Evolutionary conservation across 495 filamentous ascomycete species (phyloP).

Genomic region (Cladorrhinum samala): DNA sequence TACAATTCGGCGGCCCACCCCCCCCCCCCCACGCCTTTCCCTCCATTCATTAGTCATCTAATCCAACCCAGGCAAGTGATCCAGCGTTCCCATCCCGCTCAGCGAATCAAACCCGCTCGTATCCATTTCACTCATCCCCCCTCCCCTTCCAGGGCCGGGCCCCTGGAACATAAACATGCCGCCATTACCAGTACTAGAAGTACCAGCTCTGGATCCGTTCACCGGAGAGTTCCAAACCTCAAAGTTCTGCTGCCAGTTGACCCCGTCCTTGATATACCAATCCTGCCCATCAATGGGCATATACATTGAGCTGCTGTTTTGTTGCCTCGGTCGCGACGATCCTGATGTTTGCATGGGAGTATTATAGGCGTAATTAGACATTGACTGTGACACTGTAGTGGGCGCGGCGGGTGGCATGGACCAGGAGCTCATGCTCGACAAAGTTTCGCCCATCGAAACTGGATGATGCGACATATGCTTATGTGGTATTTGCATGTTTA

Average conservation of each 20-base stretch:
- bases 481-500: too few relatives aligned
- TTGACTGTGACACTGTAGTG: too few relatives aligned
- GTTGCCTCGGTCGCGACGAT: not conserved
- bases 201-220: conserved; percentile 1
- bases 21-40: not conserved
- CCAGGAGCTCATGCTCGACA: conserved; percentile 21
- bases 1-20: too few relatives aligned
- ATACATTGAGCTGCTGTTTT: conserved; percentile 21
- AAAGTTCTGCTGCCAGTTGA: conserved; percentile 45
- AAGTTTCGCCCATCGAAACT: conserved; percentile 22
- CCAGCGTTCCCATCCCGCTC: conserved; percentile 22
- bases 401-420: conserved; percentile 15
- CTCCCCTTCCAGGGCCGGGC: conserved; percentile 4
- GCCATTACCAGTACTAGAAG: not conserved
- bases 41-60: conserved; percentile 4
- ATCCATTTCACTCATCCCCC: conserved; percentile 17
- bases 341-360: conserved; percentile 1
- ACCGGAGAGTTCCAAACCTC: conserved; percentile 32
- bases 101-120: conserved; percentile 18
- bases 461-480: conserved; percentile 13
- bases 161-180: conserved; percentile 26
- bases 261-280: conserved; percentile 46
- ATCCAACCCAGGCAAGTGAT: conserved; percentile 26
- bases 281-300: conserved; percentile 44
- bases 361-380: conserved; percentile 11